These are phyloP conservation scores for Debaryomyces nepalensis DNA, from an alignment of 1,139 yeast species.

Conservation along the genomic window DNA sequence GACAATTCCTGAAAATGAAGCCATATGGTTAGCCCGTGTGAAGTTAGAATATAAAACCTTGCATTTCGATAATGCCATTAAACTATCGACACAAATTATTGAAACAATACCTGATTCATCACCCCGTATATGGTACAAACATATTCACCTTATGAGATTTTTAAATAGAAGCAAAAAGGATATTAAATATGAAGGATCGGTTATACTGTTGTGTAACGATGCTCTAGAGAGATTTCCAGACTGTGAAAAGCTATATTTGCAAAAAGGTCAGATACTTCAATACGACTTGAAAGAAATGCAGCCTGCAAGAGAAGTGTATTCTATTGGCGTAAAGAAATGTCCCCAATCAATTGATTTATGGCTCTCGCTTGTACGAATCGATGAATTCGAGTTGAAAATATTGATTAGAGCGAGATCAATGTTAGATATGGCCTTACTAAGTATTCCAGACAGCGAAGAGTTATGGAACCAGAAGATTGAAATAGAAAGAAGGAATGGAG, in stretches of 20 bases:
- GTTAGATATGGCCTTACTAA: conserved; percentile 67
- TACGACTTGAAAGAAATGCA: conserved; percentile 30
- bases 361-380: conserved; percentile 57
- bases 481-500: conserved; percentile 59
- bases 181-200: conserved; percentile 23
- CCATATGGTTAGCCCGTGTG: conserved; percentile 72
- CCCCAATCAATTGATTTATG: conserved; percentile 56
- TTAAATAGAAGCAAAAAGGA: conserved; percentile 14
- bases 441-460: conserved; percentile 51
- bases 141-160: conserved; percentile 59
- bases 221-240: conserved; percentile 53
- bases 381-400: conserved; percentile 44
- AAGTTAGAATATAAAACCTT: conserved; percentile 58
- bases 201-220: conserved; percentile 45
- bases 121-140: conserved; percentile 65
- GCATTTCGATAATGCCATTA: conserved; percentile 44
- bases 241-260: conserved; percentile 57
- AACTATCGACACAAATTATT: conserved; percentile 48
- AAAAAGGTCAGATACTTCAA: conserved; percentile 58
- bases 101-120: conserved; percentile 36
- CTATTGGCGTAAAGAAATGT: conserved; percentile 53
- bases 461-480: conserved; percentile 64
- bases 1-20: conserved; percentile 47
- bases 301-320: conserved; percentile 53
- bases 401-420: conserved; percentile 70